Conservation (phyloP, 768 basidiomycete species). For the Hygrocybe punicea region DNA sequence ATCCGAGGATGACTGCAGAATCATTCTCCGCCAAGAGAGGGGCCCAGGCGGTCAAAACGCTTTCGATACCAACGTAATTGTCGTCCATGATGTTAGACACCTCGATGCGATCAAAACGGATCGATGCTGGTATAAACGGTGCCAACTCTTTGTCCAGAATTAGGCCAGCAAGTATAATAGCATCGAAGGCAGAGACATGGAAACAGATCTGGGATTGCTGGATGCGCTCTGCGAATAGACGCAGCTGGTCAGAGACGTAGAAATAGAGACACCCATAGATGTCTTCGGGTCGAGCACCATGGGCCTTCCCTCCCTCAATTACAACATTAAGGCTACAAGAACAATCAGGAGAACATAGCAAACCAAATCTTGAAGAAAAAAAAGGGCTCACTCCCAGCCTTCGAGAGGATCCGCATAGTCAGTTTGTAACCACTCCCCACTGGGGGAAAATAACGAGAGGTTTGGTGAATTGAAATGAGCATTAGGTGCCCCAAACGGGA, state of each 20-base stretch:
- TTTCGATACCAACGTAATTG: constrained; percentile 39
- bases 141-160: constrained; percentile 20
- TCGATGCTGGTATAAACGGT: constrained; percentile 18
- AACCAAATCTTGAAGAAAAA: not conserved
- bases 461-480: constrained; percentile 43
- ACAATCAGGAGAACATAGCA: constrained; percentile 1
- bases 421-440: constrained; percentile 38
- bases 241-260: constrained; percentile 40
- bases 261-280: constrained; percentile 52
- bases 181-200: constrained; percentile 31
- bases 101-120: constrained; percentile 45
- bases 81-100: constrained; percentile 48
- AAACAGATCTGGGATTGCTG: constrained; percentile 34
- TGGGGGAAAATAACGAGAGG: constrained; percentile 36
- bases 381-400: constrained; percentile 42
- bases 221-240: constrained; percentile 35
- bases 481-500: constrained; percentile 46
- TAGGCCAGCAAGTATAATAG: constrained; percentile 25
- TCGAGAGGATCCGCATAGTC: constrained; percentile 43
- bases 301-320: constrained; percentile 32
- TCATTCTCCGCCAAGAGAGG: constrained; percentile 33
- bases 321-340: constrained; percentile 32
- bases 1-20: constrained; percentile 37
- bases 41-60: constrained; percentile 36
- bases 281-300: constrained; percentile 42